phyloP scores from a whole-genome alignment of 495 filamentous ascomycete species.

The Aspergillus asperescens region DNA sequence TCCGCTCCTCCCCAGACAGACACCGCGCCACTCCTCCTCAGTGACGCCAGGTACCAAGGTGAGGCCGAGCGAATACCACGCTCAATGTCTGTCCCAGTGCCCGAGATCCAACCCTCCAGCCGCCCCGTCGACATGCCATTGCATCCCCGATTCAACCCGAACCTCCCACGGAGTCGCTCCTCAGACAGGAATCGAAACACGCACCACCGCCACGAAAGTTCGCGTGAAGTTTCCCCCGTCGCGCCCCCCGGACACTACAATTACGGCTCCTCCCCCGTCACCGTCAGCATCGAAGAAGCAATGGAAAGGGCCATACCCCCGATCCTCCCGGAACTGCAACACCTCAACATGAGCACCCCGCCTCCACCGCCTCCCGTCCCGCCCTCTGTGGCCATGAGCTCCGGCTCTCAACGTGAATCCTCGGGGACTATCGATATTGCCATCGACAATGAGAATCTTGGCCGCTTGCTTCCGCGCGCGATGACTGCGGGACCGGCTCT shows the following conservation, averaged over 20 bases:
- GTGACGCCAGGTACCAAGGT: slow-evolving; percentile 61
- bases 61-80: slow-evolving; percentile 52
- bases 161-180: slow-evolving; percentile 47
- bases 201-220: slow-evolving; percentile 38
- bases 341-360: slow-evolving; percentile 66
- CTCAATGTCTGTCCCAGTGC: slow-evolving; percentile 70
- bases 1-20: slow-evolving; percentile 48
- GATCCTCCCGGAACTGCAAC: slow-evolving; percentile 78
- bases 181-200: slow-evolving; percentile 35
- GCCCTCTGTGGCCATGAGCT: slow-evolving; percentile 1
- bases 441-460: slow-evolving; percentile 53
- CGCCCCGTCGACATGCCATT: slow-evolving; percentile 44
- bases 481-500: slow-evolving; percentile 38
- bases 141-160: slow-evolving; percentile 54
- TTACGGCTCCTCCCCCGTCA: slow-evolving; percentile 32
- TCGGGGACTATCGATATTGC: slow-evolving; percentile 66
- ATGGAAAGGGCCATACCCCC: slow-evolving; percentile 53
- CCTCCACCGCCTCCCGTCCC: slow-evolving; percentile 47
- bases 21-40: slow-evolving; percentile 46
- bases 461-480: slow-evolving; percentile 33
- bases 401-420: slow-evolving; percentile 39
- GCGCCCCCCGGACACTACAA: slow-evolving; percentile 27
- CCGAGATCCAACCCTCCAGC: slow-evolving; percentile 47
- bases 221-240: slow-evolving; percentile 25
- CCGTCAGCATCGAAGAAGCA: slow-evolving; percentile 62